Evolutionary conservation across 768 basidiomycete species (phyloP).

Genomic region (Mycena epipterygia): DNA sequence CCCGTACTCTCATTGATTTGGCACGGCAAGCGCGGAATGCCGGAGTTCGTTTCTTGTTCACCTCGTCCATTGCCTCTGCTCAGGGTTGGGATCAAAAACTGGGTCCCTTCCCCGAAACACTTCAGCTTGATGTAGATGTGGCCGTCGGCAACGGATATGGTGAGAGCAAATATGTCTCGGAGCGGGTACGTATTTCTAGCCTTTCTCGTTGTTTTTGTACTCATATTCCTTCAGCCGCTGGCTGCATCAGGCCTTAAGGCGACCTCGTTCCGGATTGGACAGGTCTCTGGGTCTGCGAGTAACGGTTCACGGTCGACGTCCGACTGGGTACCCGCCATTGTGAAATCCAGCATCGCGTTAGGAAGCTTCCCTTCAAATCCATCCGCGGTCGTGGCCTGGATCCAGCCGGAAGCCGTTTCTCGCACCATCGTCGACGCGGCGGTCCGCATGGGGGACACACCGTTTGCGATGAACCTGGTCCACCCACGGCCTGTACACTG

Average conservation of each 20-base stretch:
- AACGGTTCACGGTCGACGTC: too few relatives aligned
- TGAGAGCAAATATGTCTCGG: conserved; percentile 52
- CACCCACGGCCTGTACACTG: conserved; percentile 51
- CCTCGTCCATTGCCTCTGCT: conserved; percentile 47
- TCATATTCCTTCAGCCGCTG: conserved; percentile 44
- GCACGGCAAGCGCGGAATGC: not conserved
- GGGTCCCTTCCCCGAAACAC: too few relatives aligned
- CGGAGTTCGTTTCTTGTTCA: not conserved
- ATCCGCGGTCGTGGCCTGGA: conserved; percentile 48
- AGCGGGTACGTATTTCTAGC: conserved; percentile 41
- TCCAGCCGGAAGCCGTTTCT: conserved; percentile 52
- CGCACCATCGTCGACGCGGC: conserved; percentile 49
- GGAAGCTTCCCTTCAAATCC: conserved; percentile 28
- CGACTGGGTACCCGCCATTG: conserved; percentile 45
- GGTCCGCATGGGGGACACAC: conserved; percentile 34
- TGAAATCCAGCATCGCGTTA: conserved; percentile 40
- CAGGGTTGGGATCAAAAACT: not conserved
- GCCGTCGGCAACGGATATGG: too few relatives aligned
- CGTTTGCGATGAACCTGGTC: conserved; percentile 48
- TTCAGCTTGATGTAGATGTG: too few relatives aligned
- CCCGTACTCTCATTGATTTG: not conserved
- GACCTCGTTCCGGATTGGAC: conserved; percentile 47
- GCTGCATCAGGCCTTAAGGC: conserved; percentile 47
- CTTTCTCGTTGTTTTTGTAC: conserved; percentile 32
- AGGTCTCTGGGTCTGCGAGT: too few relatives aligned